Base-by-base conservation (phyloP, 2,329 filamentous ascomycete genomes). In the Alternaria metachromatica region DNA sequence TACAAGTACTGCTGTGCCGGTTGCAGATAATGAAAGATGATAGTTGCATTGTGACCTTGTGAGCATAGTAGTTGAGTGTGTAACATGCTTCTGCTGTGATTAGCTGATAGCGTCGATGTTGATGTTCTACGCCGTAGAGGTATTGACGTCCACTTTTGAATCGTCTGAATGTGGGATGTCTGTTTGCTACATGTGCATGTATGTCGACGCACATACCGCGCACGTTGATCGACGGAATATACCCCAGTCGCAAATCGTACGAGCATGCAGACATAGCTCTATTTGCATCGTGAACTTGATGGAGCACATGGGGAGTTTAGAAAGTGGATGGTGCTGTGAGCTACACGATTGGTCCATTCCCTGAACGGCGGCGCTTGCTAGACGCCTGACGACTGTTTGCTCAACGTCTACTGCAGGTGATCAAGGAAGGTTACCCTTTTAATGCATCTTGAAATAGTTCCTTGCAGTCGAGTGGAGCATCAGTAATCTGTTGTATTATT, bases 311-410 rank as follows among this genome's bases (percentile, higher is more conserved):
- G 18, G 7, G 20, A 21, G 21, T 37, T 23, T 33, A 11, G 15
- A 5, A 33, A 51, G 49, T 20, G 49, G 21, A n/a, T 23, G 18
- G 18, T 51, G 10, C 20, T 23, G 28, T 30, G 13, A 20, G 18
- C 18, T 51, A 18, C 8, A 7, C 37, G 28, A 37, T 23, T 51
- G 26, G 49, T 11, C 20, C 12, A 21, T 51, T 13, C 13, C 9
- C 10, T 15, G 30, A 33, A 57, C 30, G 23, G 30, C 25, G 30
- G 58, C 58, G 51, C 58, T 58, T 62, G 25, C 23, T 37, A 62
- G 46, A 45, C 54, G 46, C 60, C 54, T 26, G 46, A 43, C 41
- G 37, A 45, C 45, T 23, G 49, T 28, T 15, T 37, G 12, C 28
- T 37, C 18, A 23, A 18, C 20, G 26, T 23, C 30, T 23, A 18